Evolutionary conservation across 2,329 filamentous ascomycete genomes (phyloP), one percentile per base, ranked within the genome.

Genomic region (Sclerotinia spermophila): DNA sequence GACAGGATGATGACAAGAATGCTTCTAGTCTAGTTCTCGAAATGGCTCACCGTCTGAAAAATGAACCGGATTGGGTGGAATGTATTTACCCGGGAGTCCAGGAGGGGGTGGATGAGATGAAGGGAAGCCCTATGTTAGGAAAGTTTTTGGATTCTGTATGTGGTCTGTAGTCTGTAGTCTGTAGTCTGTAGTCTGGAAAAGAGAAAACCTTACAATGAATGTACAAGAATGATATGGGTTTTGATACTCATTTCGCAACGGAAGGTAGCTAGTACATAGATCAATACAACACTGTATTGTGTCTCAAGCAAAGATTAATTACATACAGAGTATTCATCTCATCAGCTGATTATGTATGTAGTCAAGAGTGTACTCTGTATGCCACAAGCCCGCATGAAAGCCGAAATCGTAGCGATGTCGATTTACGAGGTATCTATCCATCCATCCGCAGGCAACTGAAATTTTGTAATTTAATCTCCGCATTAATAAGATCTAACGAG

Each of bases 41-140:
- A 53, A 61, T 45, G 56, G n/a, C 56, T 68, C 67, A 68, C 67
- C 67, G 67, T 62, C n/a, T 68, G 40, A n/a, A 38, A 55, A 30
- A 24, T 11, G n/a, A 27, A 42, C 40, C 33, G 33, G 67, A 42
- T 17, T 11, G 30, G 33, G 33, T 53, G n/a, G 38, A 42, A 21
- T 33, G n/a, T 4, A 38, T 33, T 68, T n/a, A 13, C 67, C 33
- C 30, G 42, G 42, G n/a, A 59, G n/a, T n/a, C n/a, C n/a, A n/a
- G n/a, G n/a, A n/a, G n/a, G 56, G 42, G n/a, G 33, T 19, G 19
- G 21, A 65, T 7, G n/a, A 21, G 35, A 21, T 33, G 27, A n/a
- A 15, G n/a, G 13, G 27, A 42, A 33, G 45, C 33, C 35, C 56
- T 59, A 59, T 59, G 27, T 59, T 40, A n/a, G 35, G 21, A 38